Base-by-base conservation (phyloP, 2,329 filamentous ascomycete genomes). In the Cordyceps javanica region DNA sequence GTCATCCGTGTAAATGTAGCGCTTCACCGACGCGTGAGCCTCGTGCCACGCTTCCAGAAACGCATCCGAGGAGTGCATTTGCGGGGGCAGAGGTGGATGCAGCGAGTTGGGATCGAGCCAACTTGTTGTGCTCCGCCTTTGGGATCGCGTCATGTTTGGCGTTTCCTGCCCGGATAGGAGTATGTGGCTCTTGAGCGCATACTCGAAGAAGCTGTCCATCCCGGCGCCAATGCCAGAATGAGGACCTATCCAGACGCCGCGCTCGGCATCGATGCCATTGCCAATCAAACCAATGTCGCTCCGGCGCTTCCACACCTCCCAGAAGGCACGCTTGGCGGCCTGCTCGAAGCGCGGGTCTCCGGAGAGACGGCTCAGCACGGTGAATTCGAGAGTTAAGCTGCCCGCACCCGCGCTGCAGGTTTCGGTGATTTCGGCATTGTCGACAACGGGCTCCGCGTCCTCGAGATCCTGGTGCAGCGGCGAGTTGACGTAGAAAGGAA, bases 151-250 rank as follows among this genome's bases (percentile, higher is more conserved):
- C 5, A 62, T 59, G 61, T 86, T 86, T 3, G 82, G 82, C 60
- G 79, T 70, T 14, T 78, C 79, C 59, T 88, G 84, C 1, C 90
- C 90, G 2, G 93, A 96, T 23, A 97, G 82, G 25, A 99, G 74
- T 60, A 99, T 89, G 68, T 96, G 87, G 19, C 91, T 91, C 73
- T 99, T 99, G 66, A 97, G 81, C 3, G 94, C 92, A 72, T 99
- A 99, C 73, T 99, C 94, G 67, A 96, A 97, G 75, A 99, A 99
- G 73, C 92, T 97, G 74, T 99, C 94, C 67, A 96, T 91, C 39
- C 94, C 94, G 8, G 94, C 94, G 51, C 94, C 94, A 64, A 99
- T 96, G 30, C 94, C 93, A n/a, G 93, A 87, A 69, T 90, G 92
- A 2, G 89, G 82, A 9, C 88, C 88, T 34, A 94, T 87, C 94